A percentile compares a stretch with the other conserved stretches of the same genome.
phyloP scores from a whole-genome alignment of 2,329 filamentous ascomycete species.

The Fusarium sp. region DNA sequence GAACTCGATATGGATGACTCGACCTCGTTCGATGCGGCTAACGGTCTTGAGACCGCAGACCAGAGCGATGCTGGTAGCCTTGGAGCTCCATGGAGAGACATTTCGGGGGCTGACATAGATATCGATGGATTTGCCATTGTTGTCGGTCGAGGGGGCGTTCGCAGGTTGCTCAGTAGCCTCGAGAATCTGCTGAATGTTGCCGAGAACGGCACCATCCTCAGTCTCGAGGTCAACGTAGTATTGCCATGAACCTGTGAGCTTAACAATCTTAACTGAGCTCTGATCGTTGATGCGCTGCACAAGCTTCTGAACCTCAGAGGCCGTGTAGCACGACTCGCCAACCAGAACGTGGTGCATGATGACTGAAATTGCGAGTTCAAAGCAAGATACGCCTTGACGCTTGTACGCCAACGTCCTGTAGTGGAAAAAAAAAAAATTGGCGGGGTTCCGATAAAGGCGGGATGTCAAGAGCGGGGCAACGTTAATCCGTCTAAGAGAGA shows the following conservation, averaged over 20 bases:
- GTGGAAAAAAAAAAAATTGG: constrained; percentile 41
- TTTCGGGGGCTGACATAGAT: constrained; percentile 85
- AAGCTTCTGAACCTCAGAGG: constrained; percentile 59
- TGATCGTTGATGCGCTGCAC: constrained; percentile 59
- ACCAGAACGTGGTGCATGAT: constrained; percentile 56
- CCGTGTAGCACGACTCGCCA: constrained; percentile 64
- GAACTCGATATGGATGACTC: constrained; percentile 78
- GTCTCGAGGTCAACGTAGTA: constrained; percentile 75
- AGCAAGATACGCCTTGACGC: constrained; percentile 47
- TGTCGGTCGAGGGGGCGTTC: constrained; percentile 45
- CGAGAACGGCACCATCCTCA: constrained; percentile 52
- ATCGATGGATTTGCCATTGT: constrained; percentile 63
- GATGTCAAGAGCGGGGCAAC: constrained; percentile 36
- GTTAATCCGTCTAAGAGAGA: constrained; percentile 29
- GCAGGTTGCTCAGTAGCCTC: constrained; percentile 54
- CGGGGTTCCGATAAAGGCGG: constrained; percentile 41
- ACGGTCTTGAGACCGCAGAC: constrained; percentile 85
- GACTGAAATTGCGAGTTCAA: constrained; percentile 43
- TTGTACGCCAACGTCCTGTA: constrained; percentile 34
- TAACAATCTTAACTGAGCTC: constrained; percentile 59
- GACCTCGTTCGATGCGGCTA: constrained; percentile 87
- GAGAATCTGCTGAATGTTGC: constrained; percentile 62
- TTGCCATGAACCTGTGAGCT: constrained; percentile 67
- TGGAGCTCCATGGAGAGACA: constrained; percentile 97
- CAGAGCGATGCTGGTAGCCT: constrained; percentile 92